These are phyloP conservation scores for Obelidium mucronatum DNA, from an alignment of 192 early-diverging fungal genomes.

Conservation along the genomic window DNA sequence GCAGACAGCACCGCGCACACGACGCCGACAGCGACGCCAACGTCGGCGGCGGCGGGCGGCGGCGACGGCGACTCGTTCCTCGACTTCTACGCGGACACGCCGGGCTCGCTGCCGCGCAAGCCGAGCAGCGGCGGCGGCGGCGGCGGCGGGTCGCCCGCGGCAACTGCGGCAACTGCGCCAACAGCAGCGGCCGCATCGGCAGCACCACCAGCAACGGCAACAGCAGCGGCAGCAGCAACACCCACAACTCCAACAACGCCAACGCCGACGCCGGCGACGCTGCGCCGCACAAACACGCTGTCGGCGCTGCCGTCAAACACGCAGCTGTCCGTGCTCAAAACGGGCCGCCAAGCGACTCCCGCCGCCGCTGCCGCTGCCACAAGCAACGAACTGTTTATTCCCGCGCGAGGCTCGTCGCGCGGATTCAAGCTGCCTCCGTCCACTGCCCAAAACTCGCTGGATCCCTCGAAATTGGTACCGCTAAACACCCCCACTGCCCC, in stretches of 20 bases:
- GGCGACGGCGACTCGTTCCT: conserved; percentile 12
- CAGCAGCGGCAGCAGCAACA: neutral
- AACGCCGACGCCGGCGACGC: neutral
- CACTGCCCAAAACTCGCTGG: too few species aligned
- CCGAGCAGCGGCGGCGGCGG: neutral
- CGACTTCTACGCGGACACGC: neutral
- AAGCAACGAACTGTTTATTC: neutral
- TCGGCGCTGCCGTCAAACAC: neutral
- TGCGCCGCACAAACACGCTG: neutral
- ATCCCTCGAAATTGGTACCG: too few species aligned
- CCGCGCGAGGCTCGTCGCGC: conserved; percentile 1
- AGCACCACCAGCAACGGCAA: neutral
- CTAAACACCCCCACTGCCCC: too few species aligned
- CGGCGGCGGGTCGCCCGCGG: neutral
- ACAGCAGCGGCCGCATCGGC: too few species aligned
- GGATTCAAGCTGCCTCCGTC: too few species aligned
- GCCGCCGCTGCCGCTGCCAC: too few species aligned
- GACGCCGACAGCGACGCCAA: neutral
- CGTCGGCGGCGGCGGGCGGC: neutral
- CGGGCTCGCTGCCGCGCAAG: neutral
- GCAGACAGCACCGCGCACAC: neutral
- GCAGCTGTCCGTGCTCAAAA: too few species aligned
- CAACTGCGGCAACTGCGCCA: too few species aligned
- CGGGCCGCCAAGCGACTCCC: too few species aligned
- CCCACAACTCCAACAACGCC: too few species aligned